Conservation (phyloP, 2,329 filamentous ascomycete genomes). For the Diaporthe australafricana region DNA sequence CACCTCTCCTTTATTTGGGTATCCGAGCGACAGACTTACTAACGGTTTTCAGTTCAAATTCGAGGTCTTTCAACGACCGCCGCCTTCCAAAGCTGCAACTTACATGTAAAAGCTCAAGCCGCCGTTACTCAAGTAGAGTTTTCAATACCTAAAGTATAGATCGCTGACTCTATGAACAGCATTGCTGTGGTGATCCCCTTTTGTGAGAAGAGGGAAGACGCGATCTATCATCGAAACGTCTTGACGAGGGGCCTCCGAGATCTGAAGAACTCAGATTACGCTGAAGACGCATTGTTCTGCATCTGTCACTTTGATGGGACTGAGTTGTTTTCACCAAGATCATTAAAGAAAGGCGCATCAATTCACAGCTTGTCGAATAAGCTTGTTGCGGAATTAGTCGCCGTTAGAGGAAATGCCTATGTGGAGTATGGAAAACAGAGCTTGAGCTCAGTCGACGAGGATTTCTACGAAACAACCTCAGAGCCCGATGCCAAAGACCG, state of each 20-base stretch:
- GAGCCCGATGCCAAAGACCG: not conserved
- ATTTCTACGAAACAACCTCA: not conserved
- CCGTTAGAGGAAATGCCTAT: not conserved
- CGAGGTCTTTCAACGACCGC: not conserved
- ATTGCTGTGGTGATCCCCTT: not conserved
- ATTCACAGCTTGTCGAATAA: not conserved
- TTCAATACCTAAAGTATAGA: not conserved
- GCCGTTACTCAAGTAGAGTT: not conserved
- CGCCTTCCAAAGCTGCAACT: not conserved
- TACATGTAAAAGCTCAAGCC: not conserved
- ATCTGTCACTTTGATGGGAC: not conserved
- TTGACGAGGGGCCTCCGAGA: not conserved
- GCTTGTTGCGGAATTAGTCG: not conserved
- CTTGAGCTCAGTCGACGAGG: not conserved
- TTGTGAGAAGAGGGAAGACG: not conserved
- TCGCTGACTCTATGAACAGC: not conserved
- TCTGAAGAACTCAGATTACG: not conserved
- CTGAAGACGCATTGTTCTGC: not conserved
- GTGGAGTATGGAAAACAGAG: not conserved
- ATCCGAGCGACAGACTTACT: not conserved
- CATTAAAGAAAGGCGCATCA: not conserved
- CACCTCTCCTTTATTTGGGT: not conserved
- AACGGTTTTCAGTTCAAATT: not conserved
- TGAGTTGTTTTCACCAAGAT: not conserved
- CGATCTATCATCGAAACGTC: not conserved